A percentile compares a stretch with the other conserved stretches of the same genome.
These are phyloP conservation scores for Leccinum boreale DNA, from an alignment of 768 basidiomycete species.

Conservation along the genomic window DNA sequence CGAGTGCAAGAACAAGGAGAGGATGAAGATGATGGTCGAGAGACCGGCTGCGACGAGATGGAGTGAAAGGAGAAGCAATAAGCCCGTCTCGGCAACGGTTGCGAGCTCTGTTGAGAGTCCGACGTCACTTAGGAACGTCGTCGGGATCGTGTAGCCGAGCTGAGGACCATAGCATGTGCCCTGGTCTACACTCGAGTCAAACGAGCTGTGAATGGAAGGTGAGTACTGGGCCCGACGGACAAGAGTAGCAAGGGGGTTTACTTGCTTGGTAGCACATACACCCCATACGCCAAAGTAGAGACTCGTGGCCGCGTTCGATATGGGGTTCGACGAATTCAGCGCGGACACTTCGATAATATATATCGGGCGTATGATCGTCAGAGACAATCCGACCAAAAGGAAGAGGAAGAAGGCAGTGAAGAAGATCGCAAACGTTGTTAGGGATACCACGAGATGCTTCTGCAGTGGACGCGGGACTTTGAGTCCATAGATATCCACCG, in stretches of 20 bases:
- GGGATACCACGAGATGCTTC: constrained; percentile 45
- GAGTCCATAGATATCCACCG: constrained; percentile 16
- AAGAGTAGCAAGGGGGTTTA: background rate
- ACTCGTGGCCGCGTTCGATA: constrained; percentile 53
- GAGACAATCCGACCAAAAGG: constrained; percentile 70
- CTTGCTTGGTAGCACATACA: constrained; percentile 60
- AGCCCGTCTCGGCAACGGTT: constrained; percentile 44
- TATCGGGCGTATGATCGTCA: constrained; percentile 69
- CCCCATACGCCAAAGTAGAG: constrained; percentile 84
- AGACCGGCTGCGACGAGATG: constrained; percentile 66
- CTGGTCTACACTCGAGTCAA: background rate
- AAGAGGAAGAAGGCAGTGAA: constrained; percentile 66
- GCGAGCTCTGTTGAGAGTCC: constrained; percentile 46
- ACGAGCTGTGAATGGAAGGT: constrained; percentile 4
- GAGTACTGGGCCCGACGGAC: background rate
- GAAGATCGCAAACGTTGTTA: constrained; percentile 47
- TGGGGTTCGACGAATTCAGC: constrained; percentile 28
- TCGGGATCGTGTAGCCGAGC: constrained; percentile 68
- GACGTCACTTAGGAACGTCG: constrained; percentile 37
- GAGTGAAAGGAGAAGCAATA: constrained; percentile 58
- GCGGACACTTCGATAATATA: constrained; percentile 52
- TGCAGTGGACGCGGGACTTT: constrained; percentile 36
- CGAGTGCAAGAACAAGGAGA: constrained; percentile 58
- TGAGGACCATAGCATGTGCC: constrained; percentile 58
- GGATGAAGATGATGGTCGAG: constrained; percentile 49